phyloP scores from a whole-genome alignment of 2,329 filamentous ascomycete species.

The Alternaria novae-zelandiae region DNA sequence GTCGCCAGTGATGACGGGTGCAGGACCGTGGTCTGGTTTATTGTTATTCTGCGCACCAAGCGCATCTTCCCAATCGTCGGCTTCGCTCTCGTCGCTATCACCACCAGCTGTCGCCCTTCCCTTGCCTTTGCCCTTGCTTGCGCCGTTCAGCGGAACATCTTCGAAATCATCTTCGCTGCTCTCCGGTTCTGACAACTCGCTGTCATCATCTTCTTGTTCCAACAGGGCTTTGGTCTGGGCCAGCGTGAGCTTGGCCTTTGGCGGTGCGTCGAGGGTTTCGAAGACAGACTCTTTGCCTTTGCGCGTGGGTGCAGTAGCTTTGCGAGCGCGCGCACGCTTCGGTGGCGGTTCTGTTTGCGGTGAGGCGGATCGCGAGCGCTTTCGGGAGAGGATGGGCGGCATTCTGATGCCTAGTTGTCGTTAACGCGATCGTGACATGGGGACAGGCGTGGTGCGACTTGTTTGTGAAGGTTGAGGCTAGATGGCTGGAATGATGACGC shows the following conservation, averaged over 20 bases:
- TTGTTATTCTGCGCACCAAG: constrained; percentile 46
- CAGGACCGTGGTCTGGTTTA: constrained; percentile 41
- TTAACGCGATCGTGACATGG: constrained; percentile 4
- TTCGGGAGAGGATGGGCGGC: constrained; percentile 73
- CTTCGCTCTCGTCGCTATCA: constrained; percentile 48
- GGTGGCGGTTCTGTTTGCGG: constrained; percentile 47
- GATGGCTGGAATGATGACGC: constrained; percentile 33
- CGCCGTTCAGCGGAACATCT: constrained; percentile 48
- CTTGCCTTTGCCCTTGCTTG: constrained; percentile 51
- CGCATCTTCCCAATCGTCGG: constrained; percentile 50
- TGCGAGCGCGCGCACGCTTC: constrained; percentile 31
- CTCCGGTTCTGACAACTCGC: constrained; percentile 48
- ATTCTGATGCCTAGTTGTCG: constrained; percentile 51
- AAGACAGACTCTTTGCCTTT: constrained; percentile 52
- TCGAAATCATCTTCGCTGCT: constrained; percentile 58
- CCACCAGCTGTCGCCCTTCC: constrained; percentile 41
- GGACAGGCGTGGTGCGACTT: background rate
- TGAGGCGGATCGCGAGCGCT: constrained; percentile 63
- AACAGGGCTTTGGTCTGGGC: constrained; percentile 48
- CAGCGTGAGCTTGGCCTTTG: constrained; percentile 39
- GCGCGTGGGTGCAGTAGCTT: constrained; percentile 23
- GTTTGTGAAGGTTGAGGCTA: background rate
- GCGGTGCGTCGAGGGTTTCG: constrained; percentile 52
- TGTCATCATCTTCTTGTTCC: constrained; percentile 50
- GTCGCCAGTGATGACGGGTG: constrained; percentile 66